Conservation (phyloP, 768 basidiomycete genomes). For the Podaxis sp. region DNA sequence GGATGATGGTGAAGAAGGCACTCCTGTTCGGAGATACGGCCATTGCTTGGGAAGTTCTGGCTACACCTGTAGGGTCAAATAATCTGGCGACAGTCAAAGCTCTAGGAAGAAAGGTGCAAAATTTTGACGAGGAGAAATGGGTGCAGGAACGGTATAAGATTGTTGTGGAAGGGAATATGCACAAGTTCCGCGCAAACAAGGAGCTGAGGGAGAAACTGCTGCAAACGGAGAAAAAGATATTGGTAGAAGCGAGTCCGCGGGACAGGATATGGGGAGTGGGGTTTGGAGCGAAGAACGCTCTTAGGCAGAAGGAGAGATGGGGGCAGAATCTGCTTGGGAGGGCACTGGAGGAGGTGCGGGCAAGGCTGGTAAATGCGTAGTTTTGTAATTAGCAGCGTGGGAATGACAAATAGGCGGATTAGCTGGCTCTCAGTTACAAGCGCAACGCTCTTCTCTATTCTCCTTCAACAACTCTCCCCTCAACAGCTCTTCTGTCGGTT, state of each 20-base stretch:
- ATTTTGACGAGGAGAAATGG: conserved; percentile 50
- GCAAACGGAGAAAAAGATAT: conserved; percentile 39
- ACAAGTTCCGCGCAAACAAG: conserved; percentile 50
- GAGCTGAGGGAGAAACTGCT: conserved; percentile 36
- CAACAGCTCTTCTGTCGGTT: background rate
- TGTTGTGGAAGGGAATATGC: conserved; percentile 47
- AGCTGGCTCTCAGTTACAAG: conserved; percentile 11
- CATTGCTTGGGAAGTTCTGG: conserved; percentile 39
- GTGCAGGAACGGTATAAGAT: conserved; percentile 38
- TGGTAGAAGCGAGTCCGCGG: conserved; percentile 57
- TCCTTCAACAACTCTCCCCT: background rate
- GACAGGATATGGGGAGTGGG: conserved; percentile 67
- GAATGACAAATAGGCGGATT: conserved; percentile 13
- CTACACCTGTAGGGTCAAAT: conserved; percentile 21
- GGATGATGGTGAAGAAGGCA: conserved; percentile 68
- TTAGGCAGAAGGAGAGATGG: conserved; percentile 38
- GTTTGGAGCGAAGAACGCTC: conserved; percentile 44
- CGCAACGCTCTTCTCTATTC: conserved; percentile 10
- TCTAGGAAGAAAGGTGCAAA: conserved; percentile 45
- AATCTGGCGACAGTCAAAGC: conserved; percentile 44
- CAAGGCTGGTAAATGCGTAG: conserved; percentile 25
- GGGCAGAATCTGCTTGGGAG: conserved; percentile 54
- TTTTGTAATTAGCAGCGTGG: conserved; percentile 15
- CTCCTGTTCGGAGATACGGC: conserved; percentile 44
- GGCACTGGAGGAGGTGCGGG: conserved; percentile 38